Base-by-base conservation (phyloP, 108 stramenopile genomes). In the Hondaea fermentalgiana region DNA sequence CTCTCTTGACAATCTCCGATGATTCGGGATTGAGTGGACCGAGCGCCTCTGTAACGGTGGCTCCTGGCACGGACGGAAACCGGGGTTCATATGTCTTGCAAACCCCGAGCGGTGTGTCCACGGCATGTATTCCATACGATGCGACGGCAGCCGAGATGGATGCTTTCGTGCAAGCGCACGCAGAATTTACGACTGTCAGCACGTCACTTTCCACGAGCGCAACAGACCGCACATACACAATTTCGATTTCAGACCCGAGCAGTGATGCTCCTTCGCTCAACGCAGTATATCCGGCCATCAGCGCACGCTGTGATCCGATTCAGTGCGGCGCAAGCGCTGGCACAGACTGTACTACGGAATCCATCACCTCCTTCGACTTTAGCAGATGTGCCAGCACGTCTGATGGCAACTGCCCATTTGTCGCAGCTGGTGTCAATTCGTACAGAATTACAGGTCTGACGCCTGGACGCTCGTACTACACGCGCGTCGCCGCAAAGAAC, bases 121-220 rank as follows among this genome's bases (percentile, higher is more conserved):
- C 94, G n/a, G 87, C 87, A 10, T 95, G 95, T 69, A 92, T 95
- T 44, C 87, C 91, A 42, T 95, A 94, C 94, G 90, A 94, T 93
- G 92, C 93, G 5, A 91, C 89, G 72, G 94, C 93, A 25, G 76
- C 51, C 5, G 90, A 93, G 53, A 89, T 95, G 72, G 60, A 93
- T 87, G 44, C 58, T 3, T 88, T 90, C 28, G 25, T 95, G 21
- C 92, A 94, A 60, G 87, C 47, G 45, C 90, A 93, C 16, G 43
- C 71, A 4, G 91, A 92, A 72, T 72, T 95, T 55, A 53, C 51
- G 49, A 83, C 49, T 8, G 76, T 83, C 12, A 53, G 49, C 25
- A 53, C 45, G 1, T 25, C 49, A 12, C 28, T 53, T 3, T 25
- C 76, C 6, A 35, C 76, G n/a, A 25, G 25, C 16, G 28, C 49